Percentiles rank a stretch among this genome's conserved stretches.
Evolutionary conservation across 2,329 filamentous ascomycete species (phyloP).

Genomic region (Colletotrichum spaethianum): DNA sequence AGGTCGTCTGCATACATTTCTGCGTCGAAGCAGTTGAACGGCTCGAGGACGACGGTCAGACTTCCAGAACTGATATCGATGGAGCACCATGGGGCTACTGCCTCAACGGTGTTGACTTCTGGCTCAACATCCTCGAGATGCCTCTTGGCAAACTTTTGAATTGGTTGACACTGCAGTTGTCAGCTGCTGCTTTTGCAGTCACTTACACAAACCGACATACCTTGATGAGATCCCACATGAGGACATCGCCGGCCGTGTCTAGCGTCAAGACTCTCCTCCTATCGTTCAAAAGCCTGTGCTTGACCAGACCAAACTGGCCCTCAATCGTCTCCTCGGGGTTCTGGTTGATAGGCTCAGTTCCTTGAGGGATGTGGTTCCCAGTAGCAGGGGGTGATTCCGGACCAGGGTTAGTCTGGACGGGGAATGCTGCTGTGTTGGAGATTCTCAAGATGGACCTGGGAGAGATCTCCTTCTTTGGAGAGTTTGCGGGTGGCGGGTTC

Average conservation of each 20-base stretch:
- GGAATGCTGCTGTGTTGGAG: conserved; percentile 87
- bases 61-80: conserved; percentile 95
- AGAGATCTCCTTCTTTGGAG: conserved; percentile 76
- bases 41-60: conserved; percentile 90
- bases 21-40: conserved; percentile 96
- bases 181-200: conserved; percentile 30
- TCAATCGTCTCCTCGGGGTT: conserved; percentile 87
- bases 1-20: conserved; percentile 97
- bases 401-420: conserved; percentile 67
- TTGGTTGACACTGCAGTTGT: conserved; percentile 78
- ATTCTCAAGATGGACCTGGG: conserved; percentile 84
- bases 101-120: conserved; percentile 88
- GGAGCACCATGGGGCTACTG: conserved; percentile 95
- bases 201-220: conserved; percentile 59
- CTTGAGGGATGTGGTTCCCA: conserved; percentile 31
- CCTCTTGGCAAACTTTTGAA: conserved; percentile 93
- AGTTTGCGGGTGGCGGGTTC: conserved; percentile 51
- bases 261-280: conserved; percentile 89
- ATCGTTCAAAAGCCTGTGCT: conserved; percentile 93
- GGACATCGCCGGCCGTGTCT: conserved; percentile 94
- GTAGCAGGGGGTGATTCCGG: conserved; percentile 64
- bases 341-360: conserved; percentile 73
- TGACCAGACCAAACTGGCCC: conserved; percentile 94
- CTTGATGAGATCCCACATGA: conserved; percentile 94
- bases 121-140: conserved; percentile 93